Percentiles rank a stretch among this genome's conserved stretches.
Conservation (phyloP, 305 asterid genomes). For the Fraxinus latifolia region DNA sequence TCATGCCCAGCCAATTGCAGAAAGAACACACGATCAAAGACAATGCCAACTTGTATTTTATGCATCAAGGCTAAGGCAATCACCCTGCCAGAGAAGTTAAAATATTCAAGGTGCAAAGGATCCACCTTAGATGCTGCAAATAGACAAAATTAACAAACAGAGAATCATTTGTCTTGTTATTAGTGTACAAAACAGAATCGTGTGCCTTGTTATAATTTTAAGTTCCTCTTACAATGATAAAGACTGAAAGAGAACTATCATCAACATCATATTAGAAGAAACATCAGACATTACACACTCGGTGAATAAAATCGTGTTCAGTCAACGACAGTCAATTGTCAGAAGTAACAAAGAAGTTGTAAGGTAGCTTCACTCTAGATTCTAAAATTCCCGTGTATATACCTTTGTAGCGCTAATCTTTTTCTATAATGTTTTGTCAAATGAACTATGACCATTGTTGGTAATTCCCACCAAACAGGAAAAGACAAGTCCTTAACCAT, state of each 20-base stretch:
- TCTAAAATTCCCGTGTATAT: slow-evolving; percentile 3
- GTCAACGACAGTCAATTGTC: slow-evolving; percentile 3
- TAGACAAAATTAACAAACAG: slow-evolving; percentile 1
- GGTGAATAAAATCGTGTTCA: background rate
- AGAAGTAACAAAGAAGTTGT: background rate
- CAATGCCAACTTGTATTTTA: slow-evolving; percentile 77
- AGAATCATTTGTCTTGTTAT: background rate
- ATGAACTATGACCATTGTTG: background rate
- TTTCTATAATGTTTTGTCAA: slow-evolving; percentile 2
- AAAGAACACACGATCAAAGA: slow-evolving; percentile 65
- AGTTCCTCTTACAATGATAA: background rate
- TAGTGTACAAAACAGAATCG: slow-evolving; percentile 18
- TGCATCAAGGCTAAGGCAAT: slow-evolving; percentile 86
- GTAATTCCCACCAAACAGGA: background rate
- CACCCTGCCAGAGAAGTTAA: slow-evolving; percentile 71
- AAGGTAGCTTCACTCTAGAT: background rate
- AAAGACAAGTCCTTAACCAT: background rate
- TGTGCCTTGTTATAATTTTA: slow-evolving; percentile 15
- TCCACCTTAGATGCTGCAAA: slow-evolving; percentile 85
- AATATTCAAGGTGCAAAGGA: slow-evolving; percentile 75
- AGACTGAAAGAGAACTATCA: background rate
- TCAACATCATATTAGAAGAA: background rate
- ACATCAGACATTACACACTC: background rate
- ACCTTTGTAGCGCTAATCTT: slow-evolving; percentile 3
- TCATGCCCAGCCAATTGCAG: slow-evolving; percentile 59